A percentile compares a stretch with the other conserved stretches of the same genome.
These are phyloP conservation scores for Tetrastigma voinierianum DNA, from an alignment of 164 flowering plant genomes.

Conservation along the genomic window DNA sequence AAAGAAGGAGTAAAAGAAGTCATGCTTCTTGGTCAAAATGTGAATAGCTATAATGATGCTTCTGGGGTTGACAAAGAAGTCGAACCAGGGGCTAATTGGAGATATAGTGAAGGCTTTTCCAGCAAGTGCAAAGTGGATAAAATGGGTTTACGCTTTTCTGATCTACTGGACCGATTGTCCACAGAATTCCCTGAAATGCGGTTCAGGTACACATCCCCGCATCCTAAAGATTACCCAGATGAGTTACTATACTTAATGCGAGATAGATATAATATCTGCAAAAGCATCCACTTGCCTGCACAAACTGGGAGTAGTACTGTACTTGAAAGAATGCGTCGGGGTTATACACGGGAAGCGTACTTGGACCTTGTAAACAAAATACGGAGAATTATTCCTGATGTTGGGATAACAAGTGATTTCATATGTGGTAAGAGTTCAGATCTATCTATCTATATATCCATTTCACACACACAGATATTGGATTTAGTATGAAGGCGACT, in stretches of 20 bases:
- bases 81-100: conserved; percentile 70
- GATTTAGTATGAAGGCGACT: no score
- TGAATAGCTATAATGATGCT: conserved; percentile 92
- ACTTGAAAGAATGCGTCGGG: conserved; percentile 91
- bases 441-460: neutral
- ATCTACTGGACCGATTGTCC: conserved; percentile 82
- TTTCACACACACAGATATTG: neutral
- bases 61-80: conserved; percentile 54
- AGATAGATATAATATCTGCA: conserved; percentile 86
- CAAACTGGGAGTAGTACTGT: conserved; percentile 82
- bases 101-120: conserved; percentile 83
- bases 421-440: conserved; percentile 73
- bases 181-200: conserved; percentile 90
- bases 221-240: conserved; percentile 96
- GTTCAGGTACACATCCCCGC: conserved; percentile 95
- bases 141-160: conserved; percentile 82
- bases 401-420: conserved; percentile 89
- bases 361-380: conserved; percentile 90
- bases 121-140: conserved; percentile 79
- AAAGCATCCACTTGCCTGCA: conserved; percentile 89
- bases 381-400: conserved; percentile 71
- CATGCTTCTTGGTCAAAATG: conserved; percentile 97
- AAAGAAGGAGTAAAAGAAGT: conserved; percentile 89
- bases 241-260: conserved; percentile 83
- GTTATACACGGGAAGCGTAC: conserved; percentile 88